These are phyloP conservation scores for Trichoderma oligosporum DNA, from an alignment of 2,329 filamentous ascomycete species.

Conservation along the genomic window DNA sequence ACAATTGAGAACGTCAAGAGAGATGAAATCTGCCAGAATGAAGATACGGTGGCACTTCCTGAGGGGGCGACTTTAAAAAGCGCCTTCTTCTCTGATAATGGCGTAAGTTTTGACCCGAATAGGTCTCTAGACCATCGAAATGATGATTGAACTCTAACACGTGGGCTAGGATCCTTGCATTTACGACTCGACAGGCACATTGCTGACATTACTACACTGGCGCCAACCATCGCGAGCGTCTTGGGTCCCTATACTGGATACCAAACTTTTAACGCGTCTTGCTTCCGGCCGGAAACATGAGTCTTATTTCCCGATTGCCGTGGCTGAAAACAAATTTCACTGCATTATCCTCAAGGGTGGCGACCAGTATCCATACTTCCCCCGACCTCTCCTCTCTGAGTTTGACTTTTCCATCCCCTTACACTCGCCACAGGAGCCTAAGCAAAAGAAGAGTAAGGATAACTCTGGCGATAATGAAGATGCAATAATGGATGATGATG, in stretches of 20 bases:
- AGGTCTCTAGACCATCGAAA: background rate
- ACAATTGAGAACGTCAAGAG: constrained; percentile 92
- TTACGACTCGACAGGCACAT: constrained; percentile 86
- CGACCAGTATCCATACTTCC: constrained; percentile 90
- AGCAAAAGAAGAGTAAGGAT: constrained; percentile 28
- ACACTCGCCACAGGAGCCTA: constrained; percentile 46
- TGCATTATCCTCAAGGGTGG: constrained; percentile 98
- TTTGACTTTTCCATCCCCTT: constrained; percentile 90
- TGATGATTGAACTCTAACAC: background rate
- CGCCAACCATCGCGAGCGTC: constrained; percentile 76
- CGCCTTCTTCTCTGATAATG: constrained; percentile 87
- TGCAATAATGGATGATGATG: background rate
- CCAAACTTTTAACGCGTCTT: constrained; percentile 74
- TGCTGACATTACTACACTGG: constrained; percentile 89
- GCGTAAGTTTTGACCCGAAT: constrained; percentile 53
- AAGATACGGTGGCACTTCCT: constrained; percentile 83
- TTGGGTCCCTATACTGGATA: constrained; percentile 93
- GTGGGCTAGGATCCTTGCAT: constrained; percentile 76
- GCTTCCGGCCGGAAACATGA: constrained; percentile 83
- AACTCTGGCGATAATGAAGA: constrained; percentile 29
- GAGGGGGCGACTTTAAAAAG: constrained; percentile 69
- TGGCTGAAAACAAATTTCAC: constrained; percentile 88
- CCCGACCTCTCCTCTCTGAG: constrained; percentile 81
- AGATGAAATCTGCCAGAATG: constrained; percentile 90
- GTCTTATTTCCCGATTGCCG: constrained; percentile 91